These are phyloP conservation scores for Aspergillus sp. DNA, from an alignment of 2,329 filamentous ascomycete species.

Conservation along the genomic window DNA sequence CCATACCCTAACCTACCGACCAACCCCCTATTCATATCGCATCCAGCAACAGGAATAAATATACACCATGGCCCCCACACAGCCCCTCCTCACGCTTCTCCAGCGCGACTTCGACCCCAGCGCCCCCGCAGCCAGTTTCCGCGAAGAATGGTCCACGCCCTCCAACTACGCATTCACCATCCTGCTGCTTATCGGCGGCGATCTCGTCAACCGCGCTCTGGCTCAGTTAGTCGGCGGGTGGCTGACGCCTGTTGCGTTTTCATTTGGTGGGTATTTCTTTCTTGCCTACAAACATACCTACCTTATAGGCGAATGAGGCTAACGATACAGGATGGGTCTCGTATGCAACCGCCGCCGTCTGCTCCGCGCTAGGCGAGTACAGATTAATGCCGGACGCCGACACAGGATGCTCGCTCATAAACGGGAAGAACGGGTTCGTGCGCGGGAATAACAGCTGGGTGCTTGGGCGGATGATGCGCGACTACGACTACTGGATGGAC, in stretches of 20 bases:
- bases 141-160: slow-evolving; percentile 19
- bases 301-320: background rate
- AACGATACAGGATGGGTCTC: slow-evolving; percentile 32
- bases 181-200: slow-evolving; percentile 38
- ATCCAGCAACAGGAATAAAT: too few species aligned
- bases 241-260: slow-evolving; percentile 37
- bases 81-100: background rate
- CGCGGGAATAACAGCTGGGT: slow-evolving; percentile 45
- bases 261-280: slow-evolving; percentile 28
- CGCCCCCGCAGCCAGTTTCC: slow-evolving; percentile 1
- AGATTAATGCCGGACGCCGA: slow-evolving; percentile 34
- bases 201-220: slow-evolving; percentile 36
- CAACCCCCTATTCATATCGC: too few species aligned
- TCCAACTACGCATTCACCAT: slow-evolving; percentile 31
- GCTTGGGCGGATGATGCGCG: slow-evolving; percentile 44
- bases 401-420: slow-evolving; percentile 37
- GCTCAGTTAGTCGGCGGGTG: slow-evolving; percentile 30
- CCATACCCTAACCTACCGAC: too few species aligned
- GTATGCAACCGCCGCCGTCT: slow-evolving; percentile 33
- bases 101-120: slow-evolving; percentile 4
- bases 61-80: background rate
- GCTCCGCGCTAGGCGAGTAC: slow-evolving; percentile 32
- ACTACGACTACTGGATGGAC: slow-evolving; percentile 38
- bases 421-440: slow-evolving; percentile 36
- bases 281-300: too few species aligned